phyloP scores from a whole-genome alignment of 2,329 filamentous ascomycete species.

The Aspergillus viridinutans region DNA sequence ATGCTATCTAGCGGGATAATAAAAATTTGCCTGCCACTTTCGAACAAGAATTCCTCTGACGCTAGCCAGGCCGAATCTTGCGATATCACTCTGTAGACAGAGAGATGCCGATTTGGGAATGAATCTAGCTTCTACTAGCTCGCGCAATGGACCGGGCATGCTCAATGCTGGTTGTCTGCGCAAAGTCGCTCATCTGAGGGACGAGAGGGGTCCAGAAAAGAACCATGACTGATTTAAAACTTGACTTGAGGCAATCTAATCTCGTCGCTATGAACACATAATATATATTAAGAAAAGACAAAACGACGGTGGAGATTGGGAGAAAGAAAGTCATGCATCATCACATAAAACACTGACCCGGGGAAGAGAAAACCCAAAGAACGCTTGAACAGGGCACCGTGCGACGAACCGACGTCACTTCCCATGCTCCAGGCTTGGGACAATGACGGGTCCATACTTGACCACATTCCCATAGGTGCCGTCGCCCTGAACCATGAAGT shows the following conservation, averaged over 20 bases:
- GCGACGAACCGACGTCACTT: conserved; percentile 37
- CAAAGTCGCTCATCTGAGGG: neutral
- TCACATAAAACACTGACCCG: neutral
- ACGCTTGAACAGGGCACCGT: neutral
- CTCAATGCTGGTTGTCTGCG: neutral
- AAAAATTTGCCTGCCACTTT: neutral
- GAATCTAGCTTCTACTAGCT: neutral
- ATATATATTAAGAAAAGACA: neutral
- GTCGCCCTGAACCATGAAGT: conserved; percentile 96
- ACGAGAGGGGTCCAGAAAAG: neutral
- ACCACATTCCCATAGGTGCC: conserved; percentile 74
- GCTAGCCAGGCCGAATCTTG: neutral
- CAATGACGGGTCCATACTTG: conserved; percentile 95
- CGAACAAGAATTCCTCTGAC: neutral
- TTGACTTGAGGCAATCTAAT: neutral
- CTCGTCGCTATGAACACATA: neutral
- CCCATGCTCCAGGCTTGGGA: conserved; percentile 78
- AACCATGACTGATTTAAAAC: neutral
- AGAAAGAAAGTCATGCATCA: neutral
- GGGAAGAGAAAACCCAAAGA: neutral
- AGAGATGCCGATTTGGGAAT: neutral
- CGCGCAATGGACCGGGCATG: neutral
- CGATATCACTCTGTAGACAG: neutral
- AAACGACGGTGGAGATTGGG: neutral
- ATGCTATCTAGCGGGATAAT: neutral